Evolutionary conservation across 1,284 basidiomycete genomes (phyloP).

Genomic region (Pseudozyma sp.): DNA sequence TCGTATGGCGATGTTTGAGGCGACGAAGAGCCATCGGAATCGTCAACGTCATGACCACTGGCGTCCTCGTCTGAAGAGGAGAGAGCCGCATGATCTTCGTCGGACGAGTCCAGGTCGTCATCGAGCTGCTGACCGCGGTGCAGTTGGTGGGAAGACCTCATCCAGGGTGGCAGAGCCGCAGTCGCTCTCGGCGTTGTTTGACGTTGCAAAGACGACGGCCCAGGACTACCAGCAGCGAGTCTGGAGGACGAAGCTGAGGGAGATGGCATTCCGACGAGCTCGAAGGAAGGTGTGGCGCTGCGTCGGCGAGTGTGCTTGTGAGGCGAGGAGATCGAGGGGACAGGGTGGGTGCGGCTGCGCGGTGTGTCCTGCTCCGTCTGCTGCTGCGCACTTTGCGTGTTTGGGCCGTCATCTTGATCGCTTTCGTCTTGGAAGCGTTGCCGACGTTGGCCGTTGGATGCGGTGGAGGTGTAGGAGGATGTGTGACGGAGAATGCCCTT

Average conservation of each 20-base stretch:
- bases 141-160: constrained; percentile 17
- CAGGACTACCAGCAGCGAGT: neutral
- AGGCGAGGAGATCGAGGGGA: neutral
- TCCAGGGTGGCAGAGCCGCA: constrained; percentile 31
- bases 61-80: constrained; percentile 31
- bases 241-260: constrained; percentile 19
- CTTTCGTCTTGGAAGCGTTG: constrained; percentile 18
- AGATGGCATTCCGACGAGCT: constrained; percentile 35
- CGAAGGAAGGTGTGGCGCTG: constrained; percentile 35
- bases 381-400: neutral
- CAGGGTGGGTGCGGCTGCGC: neutral
- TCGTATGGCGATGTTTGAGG: constrained; percentile 34
- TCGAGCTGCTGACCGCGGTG: constrained; percentile 18
- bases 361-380: neutral
- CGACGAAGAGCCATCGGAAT: constrained; percentile 24
- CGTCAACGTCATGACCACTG: constrained; percentile 5
- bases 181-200: constrained; percentile 2
- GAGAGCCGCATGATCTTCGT: constrained; percentile 27
- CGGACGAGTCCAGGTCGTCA: constrained; percentile 28
- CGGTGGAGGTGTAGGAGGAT: constrained; percentile 15
- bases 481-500: constrained; percentile 45
- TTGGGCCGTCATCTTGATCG: neutral
- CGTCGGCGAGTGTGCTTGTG: constrained; percentile 21
- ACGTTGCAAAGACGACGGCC: constrained; percentile 2
- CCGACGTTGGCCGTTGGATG: constrained; percentile 12